Conservation (phyloP, 305 asterid species). For the Fraxinus nigra region DNA sequence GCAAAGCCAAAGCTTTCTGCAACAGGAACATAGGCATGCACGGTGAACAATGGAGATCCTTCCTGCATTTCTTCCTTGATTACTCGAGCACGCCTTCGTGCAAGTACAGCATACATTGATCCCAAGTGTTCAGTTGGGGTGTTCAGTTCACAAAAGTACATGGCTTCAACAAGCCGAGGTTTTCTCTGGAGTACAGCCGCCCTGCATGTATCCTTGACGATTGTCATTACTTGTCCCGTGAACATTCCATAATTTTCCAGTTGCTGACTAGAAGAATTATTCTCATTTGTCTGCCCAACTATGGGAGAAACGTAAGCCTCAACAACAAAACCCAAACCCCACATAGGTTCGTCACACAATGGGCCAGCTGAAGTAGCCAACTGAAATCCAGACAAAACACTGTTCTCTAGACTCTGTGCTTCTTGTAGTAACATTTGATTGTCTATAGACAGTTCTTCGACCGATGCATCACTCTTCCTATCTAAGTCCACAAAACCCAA, state of each 20-base stretch:
- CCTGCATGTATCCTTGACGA: slow-evolving; percentile 87
- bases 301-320: slow-evolving; percentile 57
- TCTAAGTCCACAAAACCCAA: slow-evolving; percentile 54
- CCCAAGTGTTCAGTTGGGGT: slow-evolving; percentile 86
- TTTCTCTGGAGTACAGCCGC: slow-evolving; percentile 75
- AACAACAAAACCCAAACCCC: slow-evolving; percentile 79
- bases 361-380: slow-evolving; percentile 92
- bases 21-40: slow-evolving; percentile 89
- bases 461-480: slow-evolving; percentile 22
- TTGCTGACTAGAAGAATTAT: slow-evolving; percentile 43
- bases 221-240: slow-evolving; percentile 83
- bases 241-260: slow-evolving; percentile 69
- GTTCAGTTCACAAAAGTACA: slow-evolving; percentile 85
- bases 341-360: slow-evolving; percentile 92
- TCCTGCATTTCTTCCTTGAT: slow-evolving; percentile 97
- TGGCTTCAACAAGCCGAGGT: slow-evolving; percentile 78
- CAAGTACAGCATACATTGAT: slow-evolving; percentile 78
- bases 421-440: slow-evolving; percentile 50
- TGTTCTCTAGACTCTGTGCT: slow-evolving; percentile 77
- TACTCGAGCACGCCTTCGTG: slow-evolving; percentile 77
- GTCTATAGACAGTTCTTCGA: slow-evolving; percentile 32
- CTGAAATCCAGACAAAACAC: slow-evolving; percentile 87
- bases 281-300: slow-evolving; percentile 37
- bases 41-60: slow-evolving; percentile 85
- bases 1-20: slow-evolving; percentile 92